Base-by-base conservation (phyloP, 2,329 filamentous ascomycete species). In the Penicillium sp. region DNA sequence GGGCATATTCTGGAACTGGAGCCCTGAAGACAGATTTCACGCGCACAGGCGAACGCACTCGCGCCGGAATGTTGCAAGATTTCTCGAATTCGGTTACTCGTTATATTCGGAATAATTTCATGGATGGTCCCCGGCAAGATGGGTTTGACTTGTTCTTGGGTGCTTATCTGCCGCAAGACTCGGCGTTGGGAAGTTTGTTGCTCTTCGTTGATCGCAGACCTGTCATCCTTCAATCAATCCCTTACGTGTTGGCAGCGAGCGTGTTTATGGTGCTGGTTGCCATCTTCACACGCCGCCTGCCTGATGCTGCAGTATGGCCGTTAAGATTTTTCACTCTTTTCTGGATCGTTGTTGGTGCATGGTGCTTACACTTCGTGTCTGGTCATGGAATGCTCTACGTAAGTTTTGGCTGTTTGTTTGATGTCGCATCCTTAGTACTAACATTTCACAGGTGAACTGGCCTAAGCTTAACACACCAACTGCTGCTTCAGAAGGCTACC, bases 1-100 rank as follows among this genome's bases (percentile, higher is more conserved):
- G 85, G 64, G 87, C 91, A 0, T 99, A 99, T 74, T 94, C 94
- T 1, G 94, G 94, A 55, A 99, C 95, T 0, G 95, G 94, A 3
- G 94, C 94, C 52, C 84, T 99, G 77, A 99, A 99, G 82, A 99
- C 94, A 0, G 95, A 99, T 71, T 91, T 97, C 66, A 99, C 94
- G 2, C 87, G 94, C n/a, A 91, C 91, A 1, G 95, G 93, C 50
- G 86, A 89, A 66, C 85, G 95, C 54, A 99, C 94, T 28, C 91
- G 87, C 68, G 83, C 84, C 8, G 94, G 94, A 55, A 88, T 89
- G 58, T 76, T 96, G 50, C 90, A 94, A 68, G 94, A 99, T 72
- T 79, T 91, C 52, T 90, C 87, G 65, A 93, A 97, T 62, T 94
- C 91, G 42, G 78, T 95, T 62, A 96, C 90, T 6, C 84, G 94